Conservation (phyloP, 495 filamentous ascomycete species). For the Podospora bellae-mahoneyi region DNA sequence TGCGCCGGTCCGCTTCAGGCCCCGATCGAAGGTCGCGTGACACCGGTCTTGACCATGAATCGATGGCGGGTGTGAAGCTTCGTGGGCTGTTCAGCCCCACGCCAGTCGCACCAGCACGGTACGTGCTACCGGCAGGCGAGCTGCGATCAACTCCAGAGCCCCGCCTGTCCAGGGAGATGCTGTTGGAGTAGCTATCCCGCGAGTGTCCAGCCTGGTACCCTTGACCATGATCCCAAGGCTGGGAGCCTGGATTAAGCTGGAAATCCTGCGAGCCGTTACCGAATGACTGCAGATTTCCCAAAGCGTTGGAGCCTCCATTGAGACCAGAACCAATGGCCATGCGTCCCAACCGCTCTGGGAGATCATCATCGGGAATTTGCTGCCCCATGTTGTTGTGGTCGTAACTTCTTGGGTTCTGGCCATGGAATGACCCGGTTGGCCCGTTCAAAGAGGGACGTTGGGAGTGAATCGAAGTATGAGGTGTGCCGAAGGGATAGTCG, state of each 20-base stretch:
- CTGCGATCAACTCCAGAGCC: slow-evolving; percentile 27
- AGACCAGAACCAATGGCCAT: slow-evolving; percentile 11
- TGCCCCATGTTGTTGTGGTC: slow-evolving; percentile 8
- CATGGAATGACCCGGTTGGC: slow-evolving; percentile 17
- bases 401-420: slow-evolving; percentile 14
- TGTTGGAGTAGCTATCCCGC: slow-evolving; percentile 16
- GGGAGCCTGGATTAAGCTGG: slow-evolving; percentile 37
- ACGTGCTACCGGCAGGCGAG: slow-evolving; percentile 56
- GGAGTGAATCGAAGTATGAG: slow-evolving; percentile 16
- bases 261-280: slow-evolving; percentile 24
- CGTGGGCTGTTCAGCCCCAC: slow-evolving; percentile 54
- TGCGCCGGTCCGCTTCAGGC: slow-evolving; percentile 34
- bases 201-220: slow-evolving; percentile 15
- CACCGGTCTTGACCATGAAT: slow-evolving; percentile 38
- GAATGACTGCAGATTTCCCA: slow-evolving; percentile 14
- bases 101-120: slow-evolving; percentile 33
- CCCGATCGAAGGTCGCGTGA: slow-evolving; percentile 36
- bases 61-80: slow-evolving; percentile 43
- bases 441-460: slow-evolving; percentile 29
- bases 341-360: slow-evolving; percentile 14
- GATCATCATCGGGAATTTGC: slow-evolving; percentile 17
- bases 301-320: slow-evolving; percentile 14
- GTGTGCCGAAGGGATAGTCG: slow-evolving; percentile 16
- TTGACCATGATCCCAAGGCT: slow-evolving; percentile 37
- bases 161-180: slow-evolving; percentile 16